Conservation (phyloP, 2,329 filamentous ascomycete species). For the Aspergillus ochraceoroseus region DNA sequence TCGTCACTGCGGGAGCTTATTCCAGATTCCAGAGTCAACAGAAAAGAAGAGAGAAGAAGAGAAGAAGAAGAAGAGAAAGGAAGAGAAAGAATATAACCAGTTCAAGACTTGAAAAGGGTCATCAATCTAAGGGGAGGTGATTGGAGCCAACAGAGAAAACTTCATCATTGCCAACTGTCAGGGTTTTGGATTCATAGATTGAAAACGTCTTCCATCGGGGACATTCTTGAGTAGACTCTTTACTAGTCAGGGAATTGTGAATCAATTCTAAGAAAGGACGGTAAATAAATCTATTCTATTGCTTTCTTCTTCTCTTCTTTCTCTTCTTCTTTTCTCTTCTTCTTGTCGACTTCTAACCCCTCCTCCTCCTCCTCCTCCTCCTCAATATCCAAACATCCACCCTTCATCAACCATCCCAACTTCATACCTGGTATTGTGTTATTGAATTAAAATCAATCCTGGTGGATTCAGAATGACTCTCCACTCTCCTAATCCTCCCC, state of each 20-base stretch:
- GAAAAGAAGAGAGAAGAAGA: no score
- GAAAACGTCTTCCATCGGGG: conserved; percentile 1
- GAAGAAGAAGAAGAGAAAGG: neutral
- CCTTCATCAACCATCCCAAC: no score
- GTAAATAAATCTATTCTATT: neutral
- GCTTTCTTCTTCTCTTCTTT: neutral
- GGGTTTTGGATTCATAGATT: neutral
- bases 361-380: neutral
- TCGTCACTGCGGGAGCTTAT: neutral
- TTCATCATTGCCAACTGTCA: conserved; percentile 4
- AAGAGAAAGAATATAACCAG: conserved; percentile 19
- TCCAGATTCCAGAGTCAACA: no score
- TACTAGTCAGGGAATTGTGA: no score
- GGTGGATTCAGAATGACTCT: conserved; percentile 16
- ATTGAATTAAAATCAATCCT: no score
- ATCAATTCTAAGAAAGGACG: neutral
- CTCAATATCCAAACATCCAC: neutral
- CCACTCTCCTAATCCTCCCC: conserved; percentile 10
- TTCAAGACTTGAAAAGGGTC: no score
- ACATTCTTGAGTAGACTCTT: neutral
- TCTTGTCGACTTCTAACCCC: neutral
- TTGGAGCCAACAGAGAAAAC: conserved; percentile 6
- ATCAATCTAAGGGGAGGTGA: no score
- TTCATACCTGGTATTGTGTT: no score
- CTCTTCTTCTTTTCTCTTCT: neutral